These are phyloP conservation scores for Tricholoma hemisulphureum DNA, from an alignment of 768 basidiomycete species.

Conservation along the genomic window DNA sequence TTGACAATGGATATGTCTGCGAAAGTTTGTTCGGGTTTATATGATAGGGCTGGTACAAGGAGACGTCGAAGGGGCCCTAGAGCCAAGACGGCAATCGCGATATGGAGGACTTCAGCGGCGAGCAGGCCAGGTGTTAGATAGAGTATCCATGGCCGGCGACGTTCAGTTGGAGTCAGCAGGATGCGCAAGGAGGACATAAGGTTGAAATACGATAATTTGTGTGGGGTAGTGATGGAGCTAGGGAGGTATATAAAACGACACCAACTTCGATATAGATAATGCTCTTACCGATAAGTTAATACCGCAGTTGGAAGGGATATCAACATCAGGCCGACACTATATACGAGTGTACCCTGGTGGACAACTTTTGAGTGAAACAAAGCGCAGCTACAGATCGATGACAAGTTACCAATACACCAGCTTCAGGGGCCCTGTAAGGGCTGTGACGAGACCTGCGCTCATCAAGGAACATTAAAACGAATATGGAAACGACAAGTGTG, in stretches of 20 bases:
- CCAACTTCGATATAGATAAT: background rate
- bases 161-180: slow-evolving; percentile 80
- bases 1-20: slow-evolving; percentile 49
- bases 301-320: slow-evolving; percentile 68
- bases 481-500: slow-evolving; percentile 54
- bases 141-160: slow-evolving; percentile 73
- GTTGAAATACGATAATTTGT: slow-evolving; percentile 65
- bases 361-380: slow-evolving; percentile 1
- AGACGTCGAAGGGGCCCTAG: slow-evolving; percentile 47
- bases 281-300: slow-evolving; percentile 68
- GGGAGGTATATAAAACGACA: slow-evolving; percentile 4
- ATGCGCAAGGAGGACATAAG: slow-evolving; percentile 59
- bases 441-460: slow-evolving; percentile 60
- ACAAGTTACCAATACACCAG: slow-evolving; percentile 47
- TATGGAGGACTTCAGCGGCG: slow-evolving; percentile 52
- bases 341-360: slow-evolving; percentile 55
- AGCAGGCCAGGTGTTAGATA: slow-evolving; percentile 78
- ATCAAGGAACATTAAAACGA: slow-evolving; percentile 59
- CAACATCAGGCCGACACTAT: slow-evolving; percentile 64
- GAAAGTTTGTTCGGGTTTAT: slow-evolving; percentile 28
- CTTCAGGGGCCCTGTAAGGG: slow-evolving; percentile 60
- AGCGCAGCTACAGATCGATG: background rate
- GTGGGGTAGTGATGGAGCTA: slow-evolving; percentile 82
- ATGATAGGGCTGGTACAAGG: slow-evolving; percentile 40
- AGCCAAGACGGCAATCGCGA: slow-evolving; percentile 45